Evolutionary conservation across 75 land plant genomes (phyloP), one percentile per base, ranked within the genome.

Genomic region (Ceratopteris richardii): DNA sequence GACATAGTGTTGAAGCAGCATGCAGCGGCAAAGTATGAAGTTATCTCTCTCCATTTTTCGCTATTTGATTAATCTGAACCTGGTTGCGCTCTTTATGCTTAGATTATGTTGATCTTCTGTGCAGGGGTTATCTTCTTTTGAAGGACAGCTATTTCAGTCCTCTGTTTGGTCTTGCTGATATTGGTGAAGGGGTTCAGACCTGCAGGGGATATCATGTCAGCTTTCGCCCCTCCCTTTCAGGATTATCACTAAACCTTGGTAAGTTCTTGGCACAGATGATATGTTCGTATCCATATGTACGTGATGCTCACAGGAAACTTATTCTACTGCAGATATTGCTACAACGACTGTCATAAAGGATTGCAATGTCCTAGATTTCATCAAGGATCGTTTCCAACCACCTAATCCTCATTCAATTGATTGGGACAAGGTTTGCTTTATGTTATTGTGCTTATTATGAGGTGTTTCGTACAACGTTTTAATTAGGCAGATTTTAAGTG

Each of bases 171-270:
- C 66, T 76, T 37, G 58, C 57, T 23, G 77, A 80, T 20, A n/a
- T 92, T 26, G 97, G 97, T 9, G 97, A 85, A 25, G 93, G 97
- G 30, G 97, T 87, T 19, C 43, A 68, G 0, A 77, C 83, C 1
- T 92, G 97, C 46, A 55, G 84, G 24, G 93, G 97, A 0, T 92
- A 77, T 57, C 92, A 91, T 59, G 75, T 82, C 1, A 80, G 86
- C 33, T 82, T 92, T 43, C 60, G 89, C n/a, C 62, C 88, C 4
- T 53, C 78, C 16, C 77, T 77, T 24, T 62, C 61, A 10, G 92
- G 97, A 1, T 61, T 92, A 7, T 77, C 93, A 10, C 51, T 92
- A 52, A 92, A 87, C 54, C 74, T 92, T 29, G 97, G 93, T 87
- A 62, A 22, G 20, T 53, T 29, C n/a, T n/a, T n/a, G n/a, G n/a